A percentile compares a stretch with the other conserved stretches of the same genome.
Conservation (phyloP, 208 protist genomes). For the Trypanosoma cruzi region DNA sequence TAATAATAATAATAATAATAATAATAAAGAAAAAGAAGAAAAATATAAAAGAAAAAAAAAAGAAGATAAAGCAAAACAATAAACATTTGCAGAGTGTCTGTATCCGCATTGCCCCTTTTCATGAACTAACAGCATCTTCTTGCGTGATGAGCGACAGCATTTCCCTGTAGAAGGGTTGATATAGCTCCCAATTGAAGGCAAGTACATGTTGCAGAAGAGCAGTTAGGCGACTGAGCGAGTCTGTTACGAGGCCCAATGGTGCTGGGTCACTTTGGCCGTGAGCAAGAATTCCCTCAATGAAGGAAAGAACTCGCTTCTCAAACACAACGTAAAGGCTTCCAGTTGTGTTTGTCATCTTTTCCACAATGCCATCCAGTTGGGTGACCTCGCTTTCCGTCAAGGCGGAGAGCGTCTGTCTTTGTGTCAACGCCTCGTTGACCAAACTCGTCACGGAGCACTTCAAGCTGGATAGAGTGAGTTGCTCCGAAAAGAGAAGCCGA, state of each 20-base stretch:
- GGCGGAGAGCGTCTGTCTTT: conserved; percentile 18
- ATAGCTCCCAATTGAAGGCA: conserved; percentile 81
- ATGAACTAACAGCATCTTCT: neutral
- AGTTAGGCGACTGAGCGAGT: conserved; percentile 36
- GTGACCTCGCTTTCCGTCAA: conserved; percentile 53
- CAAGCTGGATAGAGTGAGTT: conserved; percentile 59
- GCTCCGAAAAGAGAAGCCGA: conserved; percentile 45
- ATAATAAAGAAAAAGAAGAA: conserved; percentile 5
- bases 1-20: conserved; percentile 17
- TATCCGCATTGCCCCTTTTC: conserved; percentile 3
- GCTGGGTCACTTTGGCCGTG: conserved; percentile 33
- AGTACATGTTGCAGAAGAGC: conserved; percentile 47
- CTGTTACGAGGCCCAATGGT: conserved; percentile 72
- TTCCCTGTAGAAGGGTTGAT: conserved; percentile 55
- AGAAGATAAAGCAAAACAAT: neutral
- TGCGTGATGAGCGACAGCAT: conserved; percentile 32
- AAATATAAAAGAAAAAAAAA: neutral
- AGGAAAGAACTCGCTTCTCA: conserved; percentile 62
- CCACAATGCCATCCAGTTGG: conserved; percentile 48
- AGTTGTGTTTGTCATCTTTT: conserved; percentile 86
- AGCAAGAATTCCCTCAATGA: conserved; percentile 31
- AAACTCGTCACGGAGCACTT: conserved; percentile 55
- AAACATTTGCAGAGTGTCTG: neutral
- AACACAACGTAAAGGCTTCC: conserved; percentile 69
- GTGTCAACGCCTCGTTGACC: conserved; percentile 37